These are phyloP conservation scores for Ophiognomonia clavigignenti-juglandacearum DNA, from an alignment of 2,329 filamentous ascomycete genomes.

Conservation along the genomic window DNA sequence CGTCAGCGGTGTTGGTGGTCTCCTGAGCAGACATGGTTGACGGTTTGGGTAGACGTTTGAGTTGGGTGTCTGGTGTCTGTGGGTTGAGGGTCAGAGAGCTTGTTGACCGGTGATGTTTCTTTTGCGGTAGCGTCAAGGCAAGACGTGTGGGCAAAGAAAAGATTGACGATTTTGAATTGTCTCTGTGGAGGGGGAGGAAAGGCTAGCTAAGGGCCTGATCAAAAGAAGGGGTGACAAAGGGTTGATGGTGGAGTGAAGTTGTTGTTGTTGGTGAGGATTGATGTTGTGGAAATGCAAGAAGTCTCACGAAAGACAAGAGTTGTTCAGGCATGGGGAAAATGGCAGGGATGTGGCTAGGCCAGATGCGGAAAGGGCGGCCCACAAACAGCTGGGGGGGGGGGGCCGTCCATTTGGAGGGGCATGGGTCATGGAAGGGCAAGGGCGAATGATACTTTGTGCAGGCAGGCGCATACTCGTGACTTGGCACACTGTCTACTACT, in stretches of 20 bases:
- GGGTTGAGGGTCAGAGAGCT: conserved; percentile 29
- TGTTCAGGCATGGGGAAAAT: too few relatives aligned
- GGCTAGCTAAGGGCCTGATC: conserved; percentile 80
- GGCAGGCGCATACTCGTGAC: too few relatives aligned
- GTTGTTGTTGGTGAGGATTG: conserved; percentile 30
- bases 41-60: conserved; percentile 25
- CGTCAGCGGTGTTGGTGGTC: conserved; percentile 57
- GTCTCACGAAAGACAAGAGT: too few relatives aligned
- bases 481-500: too few relatives aligned
- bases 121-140: conserved; percentile 34
- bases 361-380: conserved; percentile 14
- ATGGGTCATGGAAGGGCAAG: neutral
- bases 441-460: neutral
- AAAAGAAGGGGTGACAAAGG: conserved; percentile 28
- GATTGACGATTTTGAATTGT: conserved; percentile 40
- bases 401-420: neutral
- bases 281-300: conserved; percentile 23
- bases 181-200: conserved; percentile 63
- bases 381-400: neutral
- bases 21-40: conserved; percentile 76
- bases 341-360: too few relatives aligned
- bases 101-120: conserved; percentile 34
- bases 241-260: conserved; percentile 35
- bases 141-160: conserved; percentile 24
- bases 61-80: conserved; percentile 32